Percentiles rank a stretch among this genome's conserved stretches.
Evolutionary conservation across 2,329 filamentous ascomycete genomes (phyloP).

Genomic region (Penicillium sclerotigenum): DNA sequence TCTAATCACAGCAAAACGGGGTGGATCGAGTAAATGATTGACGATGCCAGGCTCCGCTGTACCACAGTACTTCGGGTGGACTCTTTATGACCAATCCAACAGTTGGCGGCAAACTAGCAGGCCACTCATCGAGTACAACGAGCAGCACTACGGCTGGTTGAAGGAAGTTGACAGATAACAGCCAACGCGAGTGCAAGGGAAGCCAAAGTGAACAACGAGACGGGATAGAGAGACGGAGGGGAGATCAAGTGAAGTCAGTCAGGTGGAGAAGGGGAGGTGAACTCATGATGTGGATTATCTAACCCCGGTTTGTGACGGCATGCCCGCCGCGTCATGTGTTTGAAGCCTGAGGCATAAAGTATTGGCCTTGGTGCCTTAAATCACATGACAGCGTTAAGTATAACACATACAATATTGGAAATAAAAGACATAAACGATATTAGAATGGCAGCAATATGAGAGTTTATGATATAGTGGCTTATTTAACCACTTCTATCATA

Average conservation of each 20-base stretch:
- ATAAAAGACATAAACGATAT: not conserved
- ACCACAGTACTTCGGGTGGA: constrained; percentile 17
- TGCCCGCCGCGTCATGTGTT: constrained; percentile 11
- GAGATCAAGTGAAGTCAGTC: constrained; percentile 8
- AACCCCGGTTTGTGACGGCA: constrained; percentile 15
- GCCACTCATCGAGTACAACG: constrained; percentile 35
- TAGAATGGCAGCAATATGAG: not conserved
- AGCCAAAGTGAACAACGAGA: constrained; percentile 2
- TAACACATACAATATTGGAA: not conserved
- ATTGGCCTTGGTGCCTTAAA: not conserved
- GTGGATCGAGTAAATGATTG: constrained; percentile 12
- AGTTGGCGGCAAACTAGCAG: constrained; percentile 29
- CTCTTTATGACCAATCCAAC: constrained; percentile 34
- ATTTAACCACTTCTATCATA: too few species aligned
- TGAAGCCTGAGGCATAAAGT: constrained; percentile 1
- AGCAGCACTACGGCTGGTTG: constrained; percentile 20
- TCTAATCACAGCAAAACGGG: not conserved
- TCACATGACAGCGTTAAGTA: not conserved
- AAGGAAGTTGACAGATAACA: constrained; percentile 8
- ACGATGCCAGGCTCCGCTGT: constrained; percentile 17
- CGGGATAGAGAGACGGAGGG: constrained; percentile 4
- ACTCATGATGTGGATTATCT: constrained; percentile 20
- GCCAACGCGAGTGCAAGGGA: constrained; percentile 9
- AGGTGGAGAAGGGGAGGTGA: constrained; percentile 22
- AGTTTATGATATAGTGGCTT: not conserved